Conservation (phyloP, 2,329 filamentous ascomycete genomes). For the Alternaria ventricosa region DNA sequence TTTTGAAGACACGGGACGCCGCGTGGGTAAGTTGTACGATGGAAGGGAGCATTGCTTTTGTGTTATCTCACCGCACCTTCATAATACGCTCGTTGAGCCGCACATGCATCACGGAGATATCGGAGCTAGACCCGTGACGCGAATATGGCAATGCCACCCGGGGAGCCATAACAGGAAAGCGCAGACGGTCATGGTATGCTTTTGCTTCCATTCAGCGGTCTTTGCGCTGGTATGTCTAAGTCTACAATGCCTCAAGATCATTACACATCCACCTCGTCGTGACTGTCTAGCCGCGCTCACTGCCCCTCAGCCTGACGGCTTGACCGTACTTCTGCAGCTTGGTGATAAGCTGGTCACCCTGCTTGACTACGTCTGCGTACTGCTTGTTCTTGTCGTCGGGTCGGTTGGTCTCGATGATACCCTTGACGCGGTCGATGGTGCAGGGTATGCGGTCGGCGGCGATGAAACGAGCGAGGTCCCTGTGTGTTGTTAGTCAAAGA, state of each 20-base stretch:
- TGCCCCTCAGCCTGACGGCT: slow-evolving; percentile 89
- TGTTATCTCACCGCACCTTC: slow-evolving; percentile 20
- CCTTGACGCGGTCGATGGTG: slow-evolving; percentile 96
- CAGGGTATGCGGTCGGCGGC: slow-evolving; percentile 92
- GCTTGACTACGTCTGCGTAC: slow-evolving; percentile 96
- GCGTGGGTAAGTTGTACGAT: slow-evolving; percentile 5
- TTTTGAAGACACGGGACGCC: background rate
- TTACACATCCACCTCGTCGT: slow-evolving; percentile 21
- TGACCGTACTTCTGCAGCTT: slow-evolving; percentile 99
- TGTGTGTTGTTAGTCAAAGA: slow-evolving; percentile 48
- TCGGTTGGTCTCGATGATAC: slow-evolving; percentile 96
- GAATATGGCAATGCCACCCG: slow-evolving; percentile 14
- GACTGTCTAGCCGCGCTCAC: slow-evolving; percentile 75
- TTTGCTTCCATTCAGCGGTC: slow-evolving; percentile 20
- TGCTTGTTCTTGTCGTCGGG: slow-evolving; percentile 99
- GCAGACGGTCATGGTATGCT: slow-evolving; percentile 2
- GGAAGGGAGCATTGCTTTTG: slow-evolving; percentile 8
- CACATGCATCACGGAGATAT: slow-evolving; percentile 6
- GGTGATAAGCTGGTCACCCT: slow-evolving; percentile 96
- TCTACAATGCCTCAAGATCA: slow-evolving; percentile 30
- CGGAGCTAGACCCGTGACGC: slow-evolving; percentile 16
- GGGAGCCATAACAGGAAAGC: background rate
- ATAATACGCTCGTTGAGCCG: slow-evolving; percentile 8
- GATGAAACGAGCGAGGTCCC: slow-evolving; percentile 96
- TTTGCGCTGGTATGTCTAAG: slow-evolving; percentile 26